phyloP scores from a whole-genome alignment of 148 eudicot genomes.

The Cornus kousa region DNA sequence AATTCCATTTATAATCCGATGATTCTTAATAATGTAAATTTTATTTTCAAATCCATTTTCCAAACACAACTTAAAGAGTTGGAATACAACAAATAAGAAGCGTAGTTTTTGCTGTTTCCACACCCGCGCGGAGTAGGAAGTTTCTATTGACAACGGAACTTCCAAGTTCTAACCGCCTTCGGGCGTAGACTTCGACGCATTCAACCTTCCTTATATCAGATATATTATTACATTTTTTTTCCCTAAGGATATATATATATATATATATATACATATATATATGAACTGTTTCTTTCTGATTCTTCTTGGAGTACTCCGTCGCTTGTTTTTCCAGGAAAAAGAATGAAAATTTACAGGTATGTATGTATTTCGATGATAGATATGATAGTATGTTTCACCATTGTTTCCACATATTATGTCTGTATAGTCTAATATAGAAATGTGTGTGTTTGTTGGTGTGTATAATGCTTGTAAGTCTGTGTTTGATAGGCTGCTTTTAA shows the following conservation, averaged over 20 bases:
- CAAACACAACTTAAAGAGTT: too few species aligned
- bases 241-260: too few species aligned
- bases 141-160: neutral
- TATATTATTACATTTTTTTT: too few species aligned
- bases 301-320: neutral
- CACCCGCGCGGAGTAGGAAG: too few species aligned
- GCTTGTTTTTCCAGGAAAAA: neutral
- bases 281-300: neutral
- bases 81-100: too few species aligned
- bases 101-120: too few species aligned
- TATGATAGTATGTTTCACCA: neutral
- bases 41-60: too few species aligned
- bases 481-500: neutral
- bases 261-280: too few species aligned
- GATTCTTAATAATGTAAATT: too few species aligned
- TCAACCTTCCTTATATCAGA: too few species aligned
- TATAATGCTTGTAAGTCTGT: too few species aligned
- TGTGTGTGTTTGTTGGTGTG: neutral
- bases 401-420: neutral
- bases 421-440: neutral
- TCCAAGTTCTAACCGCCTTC: neutral
- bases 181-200: conserved; percentile 2
- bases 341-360: neutral
- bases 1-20: too few species aligned
- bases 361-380: neutral